Conservation (phyloP, 768 basidiomycete genomes). For the Boletus tomentosulus region DNA sequence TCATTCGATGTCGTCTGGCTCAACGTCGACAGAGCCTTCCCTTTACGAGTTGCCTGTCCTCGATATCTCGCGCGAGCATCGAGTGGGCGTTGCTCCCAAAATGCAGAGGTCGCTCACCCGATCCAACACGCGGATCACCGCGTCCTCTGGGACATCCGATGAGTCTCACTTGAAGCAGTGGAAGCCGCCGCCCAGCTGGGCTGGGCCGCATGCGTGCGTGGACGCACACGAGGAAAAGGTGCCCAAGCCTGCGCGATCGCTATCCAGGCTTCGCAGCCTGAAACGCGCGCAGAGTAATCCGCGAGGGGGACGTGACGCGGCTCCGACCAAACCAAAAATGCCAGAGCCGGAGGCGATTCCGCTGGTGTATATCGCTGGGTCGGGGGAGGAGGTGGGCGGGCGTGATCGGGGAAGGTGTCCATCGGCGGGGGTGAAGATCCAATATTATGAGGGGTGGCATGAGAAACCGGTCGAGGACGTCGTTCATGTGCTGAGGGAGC, state of each 20-base stretch:
- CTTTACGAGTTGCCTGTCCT: background rate
- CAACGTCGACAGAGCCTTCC: background rate
- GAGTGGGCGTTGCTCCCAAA: background rate
- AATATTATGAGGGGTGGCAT: conserved; percentile 16
- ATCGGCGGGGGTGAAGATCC: conserved; percentile 4
- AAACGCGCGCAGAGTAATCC: background rate
- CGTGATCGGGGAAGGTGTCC: background rate
- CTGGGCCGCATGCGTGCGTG: conserved; percentile 11
- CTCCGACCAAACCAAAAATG: background rate
- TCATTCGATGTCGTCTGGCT: background rate
- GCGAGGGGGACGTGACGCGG: background rate
- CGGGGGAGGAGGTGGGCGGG: background rate
- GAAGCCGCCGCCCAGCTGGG: conserved; percentile 24
- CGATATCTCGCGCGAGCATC: background rate
- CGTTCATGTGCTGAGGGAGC: conserved; percentile 26
- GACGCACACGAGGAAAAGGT: background rate
- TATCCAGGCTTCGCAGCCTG: background rate
- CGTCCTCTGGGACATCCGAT: background rate
- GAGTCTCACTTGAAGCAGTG: conserved; percentile 3
- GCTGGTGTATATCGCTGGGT: background rate
- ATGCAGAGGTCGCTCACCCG: background rate
- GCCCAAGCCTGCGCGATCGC: background rate
- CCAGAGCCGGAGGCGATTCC: background rate
- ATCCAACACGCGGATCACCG: background rate
- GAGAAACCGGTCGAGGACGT: conserved; percentile 25